These are phyloP conservation scores for Nepenthes alata DNA, from an alignment of 179 eudicot genomes.

Conservation along the genomic window DNA sequence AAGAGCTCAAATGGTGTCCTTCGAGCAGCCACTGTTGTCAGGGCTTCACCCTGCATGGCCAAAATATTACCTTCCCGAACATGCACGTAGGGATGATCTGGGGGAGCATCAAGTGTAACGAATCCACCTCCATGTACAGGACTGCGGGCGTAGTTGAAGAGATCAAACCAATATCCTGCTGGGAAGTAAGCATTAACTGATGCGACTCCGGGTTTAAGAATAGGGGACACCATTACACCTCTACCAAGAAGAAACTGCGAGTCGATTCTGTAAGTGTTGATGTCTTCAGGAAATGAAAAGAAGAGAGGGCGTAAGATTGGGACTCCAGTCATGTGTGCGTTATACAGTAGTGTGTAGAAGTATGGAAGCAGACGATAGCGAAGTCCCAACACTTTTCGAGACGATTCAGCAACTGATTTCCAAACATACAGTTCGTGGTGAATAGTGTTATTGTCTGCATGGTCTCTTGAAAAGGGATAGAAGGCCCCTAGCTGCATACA, in stretches of 20 bases:
- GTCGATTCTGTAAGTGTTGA: conserved; percentile 38
- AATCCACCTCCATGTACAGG: conserved; percentile 19
- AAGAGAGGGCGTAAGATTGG: conserved; percentile 77
- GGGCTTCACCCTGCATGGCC: conserved; percentile 59
- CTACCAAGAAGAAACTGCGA: conserved; percentile 72
- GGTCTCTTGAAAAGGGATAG: conserved; percentile 78
- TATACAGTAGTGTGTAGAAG: conserved; percentile 57
- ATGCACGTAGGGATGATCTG: conserved; percentile 58
- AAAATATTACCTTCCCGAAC: conserved; percentile 54
- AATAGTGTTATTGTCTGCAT: conserved; percentile 20
- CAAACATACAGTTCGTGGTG: conserved; percentile 68
- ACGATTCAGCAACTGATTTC: conserved; percentile 65
- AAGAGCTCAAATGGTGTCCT: conserved; percentile 46
- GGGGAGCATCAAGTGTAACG: conserved; percentile 40
- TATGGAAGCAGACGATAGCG: conserved; percentile 70
- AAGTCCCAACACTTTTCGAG: conserved; percentile 57
- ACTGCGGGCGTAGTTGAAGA: conserved; percentile 44
- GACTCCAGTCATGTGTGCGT: conserved; percentile 49
- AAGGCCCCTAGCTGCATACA: conserved; percentile 65
- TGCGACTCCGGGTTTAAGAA: conserved; percentile 27
- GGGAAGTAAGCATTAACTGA: conserved; percentile 66
- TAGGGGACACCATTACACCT: conserved; percentile 73
- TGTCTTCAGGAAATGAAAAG: conserved; percentile 63
- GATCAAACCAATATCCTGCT: conserved; percentile 66
- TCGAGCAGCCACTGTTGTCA: conserved; percentile 56